These are phyloP conservation scores for Fusarium sp. DNA, from an alignment of 2,329 filamentous ascomycete genomes.

Conservation along the genomic window DNA sequence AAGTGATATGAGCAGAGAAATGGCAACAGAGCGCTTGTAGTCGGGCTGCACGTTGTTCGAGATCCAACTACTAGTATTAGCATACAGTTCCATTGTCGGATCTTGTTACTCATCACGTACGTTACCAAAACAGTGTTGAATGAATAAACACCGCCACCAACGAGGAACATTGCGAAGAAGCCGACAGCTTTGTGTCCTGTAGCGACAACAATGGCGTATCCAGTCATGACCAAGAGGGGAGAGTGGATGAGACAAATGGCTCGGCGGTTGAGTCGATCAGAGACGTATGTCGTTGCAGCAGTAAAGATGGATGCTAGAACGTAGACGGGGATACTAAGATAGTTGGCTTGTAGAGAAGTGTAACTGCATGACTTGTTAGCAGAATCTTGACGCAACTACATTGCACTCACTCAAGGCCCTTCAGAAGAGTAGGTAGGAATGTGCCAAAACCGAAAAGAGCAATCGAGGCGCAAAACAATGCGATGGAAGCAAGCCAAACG, in stretches of 20 bases:
- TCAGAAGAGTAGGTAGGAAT: conserved; percentile 51
- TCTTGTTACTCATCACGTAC: too few relatives aligned
- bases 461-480: conserved; percentile 27
- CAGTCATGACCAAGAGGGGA: conserved; percentile 41
- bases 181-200: conserved; percentile 40
- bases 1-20: conserved; percentile 59
- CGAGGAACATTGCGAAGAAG: conserved; percentile 42
- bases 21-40: conserved; percentile 58
- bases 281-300: conserved; percentile 19
- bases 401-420: conserved; percentile 45
- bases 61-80: conserved; percentile 56
- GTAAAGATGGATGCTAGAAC: conserved; percentile 40
- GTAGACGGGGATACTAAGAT: conserved; percentile 52
- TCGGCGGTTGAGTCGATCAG: conserved; percentile 42
- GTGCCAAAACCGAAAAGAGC: conserved; percentile 51
- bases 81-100: too few relatives aligned
- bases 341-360: conserved; percentile 47
- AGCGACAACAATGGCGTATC: conserved; percentile 45
- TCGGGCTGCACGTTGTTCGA: conserved; percentile 60
- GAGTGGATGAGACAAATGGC: conserved; percentile 30
- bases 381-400: fast-evolving
- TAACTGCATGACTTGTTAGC: conserved; percentile 1
- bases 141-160: conserved; percentile 27
- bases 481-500: conserved; percentile 48
- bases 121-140: conserved; percentile 30